Evolutionary conservation across 257 asterid genomes (phyloP), one percentile per base, ranked within the genome.

Genomic region (Leonotis leonurus): DNA sequence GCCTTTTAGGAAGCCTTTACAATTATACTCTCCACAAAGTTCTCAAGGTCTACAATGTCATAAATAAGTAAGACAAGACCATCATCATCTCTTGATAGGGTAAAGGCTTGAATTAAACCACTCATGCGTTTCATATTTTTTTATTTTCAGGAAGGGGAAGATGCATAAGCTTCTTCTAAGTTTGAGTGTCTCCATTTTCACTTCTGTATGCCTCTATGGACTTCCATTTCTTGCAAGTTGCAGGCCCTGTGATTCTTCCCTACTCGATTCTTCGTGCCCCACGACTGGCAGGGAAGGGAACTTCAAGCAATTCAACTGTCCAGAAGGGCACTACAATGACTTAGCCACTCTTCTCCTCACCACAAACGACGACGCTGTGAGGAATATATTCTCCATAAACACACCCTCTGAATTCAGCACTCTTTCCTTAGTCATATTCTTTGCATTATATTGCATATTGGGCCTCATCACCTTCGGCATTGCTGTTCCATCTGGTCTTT

Each of bases 401-500:
- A 90, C 98, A 13, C 36, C 78, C 11, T 52, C 52, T 10, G 95
- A 88, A 58, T 90, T 83, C 77, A 67, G 68, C 13, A 56, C 73
- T 2, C 41, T 29, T 21, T 75, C 94, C 65, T 87, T 90, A 26
- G 5, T 63, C 14, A 76, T 90, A 76, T 90, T 78, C 84, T 88
- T 90, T 60, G 72, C 40, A 24, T 72, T 90, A 5, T 90, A 88
- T 44, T 90, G 79, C 68, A 69, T 88, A 64, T 75, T 90, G 60
- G 98, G 96, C 60, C 85, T 88, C 24, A 29, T 88, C 68, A 88
- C 98, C 57, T 90, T 88, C 20, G 98, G 98, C 74, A 90, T 90
- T 56, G 94, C 96, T 3, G 95, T 85, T 36, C 98, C 98, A 18
- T 90, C 96, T 7, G 98, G 96, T 52, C 86, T 90, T 51, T 90